Conservation (phyloP, 495 filamentous ascomycete species). For the Xylaria curta region DNA sequence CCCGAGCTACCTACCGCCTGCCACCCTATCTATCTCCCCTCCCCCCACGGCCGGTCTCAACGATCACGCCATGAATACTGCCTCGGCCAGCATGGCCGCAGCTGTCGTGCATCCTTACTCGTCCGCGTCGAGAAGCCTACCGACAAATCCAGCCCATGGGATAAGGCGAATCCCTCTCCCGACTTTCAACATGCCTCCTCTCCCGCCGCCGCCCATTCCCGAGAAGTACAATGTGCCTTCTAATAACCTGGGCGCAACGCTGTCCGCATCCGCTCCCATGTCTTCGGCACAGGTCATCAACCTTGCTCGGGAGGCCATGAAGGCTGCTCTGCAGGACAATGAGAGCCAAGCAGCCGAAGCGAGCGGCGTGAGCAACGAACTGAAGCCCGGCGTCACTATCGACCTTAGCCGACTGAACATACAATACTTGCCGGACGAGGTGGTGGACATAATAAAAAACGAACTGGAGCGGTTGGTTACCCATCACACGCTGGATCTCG, state of each 20-base stretch:
- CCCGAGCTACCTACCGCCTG: constrained; percentile 11
- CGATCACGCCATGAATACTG: constrained; percentile 36
- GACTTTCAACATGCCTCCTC: constrained; percentile 37
- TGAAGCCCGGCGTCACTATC: constrained; percentile 83
- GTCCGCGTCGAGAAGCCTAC: constrained; percentile 42
- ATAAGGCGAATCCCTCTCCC: constrained; percentile 45
- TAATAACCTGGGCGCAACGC: constrained; percentile 38
- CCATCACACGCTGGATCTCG: neutral
- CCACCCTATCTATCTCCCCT: neutral
- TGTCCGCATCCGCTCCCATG: constrained; percentile 50
- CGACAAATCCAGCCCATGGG: constrained; percentile 49
- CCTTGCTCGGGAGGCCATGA: constrained; percentile 69
- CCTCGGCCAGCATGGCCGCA: constrained; percentile 39
- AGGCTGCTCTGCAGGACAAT: constrained; percentile 69
- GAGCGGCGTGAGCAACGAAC: constrained; percentile 69
- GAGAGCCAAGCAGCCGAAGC: constrained; percentile 71
- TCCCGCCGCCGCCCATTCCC: constrained; percentile 46
- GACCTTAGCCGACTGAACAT: constrained; percentile 87
- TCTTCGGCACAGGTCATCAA: constrained; percentile 58
- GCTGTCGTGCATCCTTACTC: constrained; percentile 37
- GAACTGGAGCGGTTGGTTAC: constrained; percentile 80
- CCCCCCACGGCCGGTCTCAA: neutral
- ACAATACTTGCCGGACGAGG: constrained; percentile 79
- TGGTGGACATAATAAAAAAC: constrained; percentile 90
- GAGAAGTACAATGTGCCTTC: constrained; percentile 42